Conservation (phyloP, 371 early-diverging fungal genomes). For the Mortierella sp. region DNA sequence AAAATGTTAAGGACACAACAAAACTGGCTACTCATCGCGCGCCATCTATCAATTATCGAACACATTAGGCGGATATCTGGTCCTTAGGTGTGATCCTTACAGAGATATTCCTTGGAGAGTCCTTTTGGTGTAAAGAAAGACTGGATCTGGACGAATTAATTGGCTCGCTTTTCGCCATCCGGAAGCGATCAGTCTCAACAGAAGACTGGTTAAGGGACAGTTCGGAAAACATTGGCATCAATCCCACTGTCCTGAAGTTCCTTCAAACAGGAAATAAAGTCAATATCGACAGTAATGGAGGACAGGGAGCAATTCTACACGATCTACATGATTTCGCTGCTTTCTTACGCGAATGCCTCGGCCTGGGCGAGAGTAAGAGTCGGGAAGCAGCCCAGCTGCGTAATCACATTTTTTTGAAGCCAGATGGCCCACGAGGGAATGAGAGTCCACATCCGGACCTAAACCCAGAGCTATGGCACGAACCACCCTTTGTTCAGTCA, state of each 20-base stretch:
- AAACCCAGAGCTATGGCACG: constrained; percentile 22
- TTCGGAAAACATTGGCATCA: constrained; percentile 37
- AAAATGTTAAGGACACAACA: too few species aligned
- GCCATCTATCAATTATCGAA: too few species aligned
- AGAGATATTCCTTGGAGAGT: constrained; percentile 64
- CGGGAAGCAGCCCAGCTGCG: constrained; percentile 30
- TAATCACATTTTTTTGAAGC: constrained; percentile 30
- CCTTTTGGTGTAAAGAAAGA: constrained; percentile 64
- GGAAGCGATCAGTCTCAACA: constrained; percentile 23
- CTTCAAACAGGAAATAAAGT: constrained; percentile 20
- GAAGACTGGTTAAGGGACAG: constrained; percentile 43
- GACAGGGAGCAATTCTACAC: constrained; percentile 1
- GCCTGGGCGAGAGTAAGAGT: constrained; percentile 7
- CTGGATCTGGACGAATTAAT: constrained; percentile 53
- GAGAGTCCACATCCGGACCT: neutral
- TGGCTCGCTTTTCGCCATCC: constrained; percentile 46
- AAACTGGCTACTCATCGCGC: too few species aligned
- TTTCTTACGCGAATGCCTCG: constrained; percentile 32
- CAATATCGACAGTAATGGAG: neutral
- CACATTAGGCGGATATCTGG: constrained; percentile 70
- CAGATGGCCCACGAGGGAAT: neutral
- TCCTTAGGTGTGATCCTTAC: constrained; percentile 68
- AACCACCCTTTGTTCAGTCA: constrained; percentile 37
- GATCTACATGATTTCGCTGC: constrained; percentile 13
- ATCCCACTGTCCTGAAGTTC: constrained; percentile 26